phyloP scores from a whole-genome alignment of 2,329 filamentous ascomycete genomes.

The Ophiostoma piceae region DNA sequence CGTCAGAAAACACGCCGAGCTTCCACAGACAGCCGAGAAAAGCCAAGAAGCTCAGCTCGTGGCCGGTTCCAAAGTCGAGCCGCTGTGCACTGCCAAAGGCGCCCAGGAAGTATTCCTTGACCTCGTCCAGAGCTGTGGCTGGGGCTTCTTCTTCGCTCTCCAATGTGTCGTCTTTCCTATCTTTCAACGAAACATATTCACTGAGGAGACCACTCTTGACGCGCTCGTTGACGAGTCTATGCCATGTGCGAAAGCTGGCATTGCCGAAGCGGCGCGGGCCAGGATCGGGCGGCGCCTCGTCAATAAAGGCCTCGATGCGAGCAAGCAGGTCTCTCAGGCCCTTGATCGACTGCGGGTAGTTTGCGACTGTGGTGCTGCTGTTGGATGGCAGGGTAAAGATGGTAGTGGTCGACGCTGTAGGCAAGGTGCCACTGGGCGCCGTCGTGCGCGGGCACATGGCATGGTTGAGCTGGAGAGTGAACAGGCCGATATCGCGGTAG shows the following conservation, averaged over 20 bases:
- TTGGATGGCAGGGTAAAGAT: conserved; percentile 44
- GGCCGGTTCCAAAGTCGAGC: conserved; percentile 92
- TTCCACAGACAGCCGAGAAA: conserved; percentile 92
- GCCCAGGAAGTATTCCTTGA: conserved; percentile 74
- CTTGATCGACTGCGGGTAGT: conserved; percentile 51
- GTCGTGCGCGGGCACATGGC: conserved; percentile 69
- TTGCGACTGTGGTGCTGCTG: conserved; percentile 18
- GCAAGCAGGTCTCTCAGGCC: conserved; percentile 62
- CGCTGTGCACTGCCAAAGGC: conserved; percentile 83
- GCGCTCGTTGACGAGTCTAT: conserved; percentile 59
- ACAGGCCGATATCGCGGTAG: conserved; percentile 81
- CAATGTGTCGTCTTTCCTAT: neutral
- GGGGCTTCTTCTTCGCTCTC: conserved; percentile 17
- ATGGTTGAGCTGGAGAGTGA: conserved; percentile 84
- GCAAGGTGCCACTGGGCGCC: conserved; percentile 31
- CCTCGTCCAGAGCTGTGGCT: conserved; percentile 49
- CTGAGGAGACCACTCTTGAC: conserved; percentile 50
- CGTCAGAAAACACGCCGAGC: conserved; percentile 68
- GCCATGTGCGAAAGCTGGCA: conserved; percentile 81
- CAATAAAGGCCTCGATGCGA: conserved; percentile 61
- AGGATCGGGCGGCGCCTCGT: conserved; percentile 74
- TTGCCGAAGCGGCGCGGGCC: conserved; percentile 91
- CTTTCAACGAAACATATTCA: conserved; percentile 43
- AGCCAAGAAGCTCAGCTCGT: conserved; percentile 90
- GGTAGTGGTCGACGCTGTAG: conserved; percentile 35